A percentile compares a stretch with the other conserved stretches of the same genome.
phyloP scores from a whole-genome alignment of 2,329 filamentous ascomycete species.

The Anthostomella pinea region DNA sequence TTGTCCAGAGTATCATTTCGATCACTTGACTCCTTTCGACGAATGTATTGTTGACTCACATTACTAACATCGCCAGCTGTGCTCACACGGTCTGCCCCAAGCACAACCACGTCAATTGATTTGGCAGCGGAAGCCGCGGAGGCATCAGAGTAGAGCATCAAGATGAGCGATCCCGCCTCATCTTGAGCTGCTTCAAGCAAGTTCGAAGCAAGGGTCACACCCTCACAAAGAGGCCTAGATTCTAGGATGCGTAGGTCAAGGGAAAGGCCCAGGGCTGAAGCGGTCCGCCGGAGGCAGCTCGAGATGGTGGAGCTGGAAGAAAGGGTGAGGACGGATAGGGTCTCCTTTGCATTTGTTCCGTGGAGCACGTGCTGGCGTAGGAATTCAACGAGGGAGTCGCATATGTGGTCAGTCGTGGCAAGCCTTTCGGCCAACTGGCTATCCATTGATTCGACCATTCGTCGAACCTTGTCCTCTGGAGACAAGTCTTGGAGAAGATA shows the following conservation, averaged over 20 bases:
- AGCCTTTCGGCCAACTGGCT: conserved; percentile 18
- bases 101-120: conserved; percentile 54
- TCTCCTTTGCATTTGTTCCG: conserved; percentile 7
- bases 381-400: conserved; percentile 34
- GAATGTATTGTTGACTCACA: conserved; percentile 18
- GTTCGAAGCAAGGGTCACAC: conserved; percentile 52
- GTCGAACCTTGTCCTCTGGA: conserved; percentile 23
- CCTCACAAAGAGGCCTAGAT: conserved; percentile 65
- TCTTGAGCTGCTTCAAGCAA: conserved; percentile 26
- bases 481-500: conserved; percentile 18
- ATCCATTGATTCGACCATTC: conserved; percentile 23
- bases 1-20: no score
- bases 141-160: conserved; percentile 60
- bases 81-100: conserved; percentile 64
- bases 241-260: conserved; percentile 62
- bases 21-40: no score
- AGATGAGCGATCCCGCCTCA: conserved; percentile 12
- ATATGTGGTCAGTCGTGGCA: conserved; percentile 28
- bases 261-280: conserved; percentile 32
- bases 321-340: conserved; percentile 54
- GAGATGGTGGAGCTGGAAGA: conserved; percentile 62
- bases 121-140: conserved; percentile 51
- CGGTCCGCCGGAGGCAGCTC: conserved; percentile 43
- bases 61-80: conserved; percentile 59
- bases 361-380: conserved; percentile 24